Evolutionary conservation across 2,329 filamentous ascomycete genomes (phyloP).

Genomic region (Aspergillus latus): DNA sequence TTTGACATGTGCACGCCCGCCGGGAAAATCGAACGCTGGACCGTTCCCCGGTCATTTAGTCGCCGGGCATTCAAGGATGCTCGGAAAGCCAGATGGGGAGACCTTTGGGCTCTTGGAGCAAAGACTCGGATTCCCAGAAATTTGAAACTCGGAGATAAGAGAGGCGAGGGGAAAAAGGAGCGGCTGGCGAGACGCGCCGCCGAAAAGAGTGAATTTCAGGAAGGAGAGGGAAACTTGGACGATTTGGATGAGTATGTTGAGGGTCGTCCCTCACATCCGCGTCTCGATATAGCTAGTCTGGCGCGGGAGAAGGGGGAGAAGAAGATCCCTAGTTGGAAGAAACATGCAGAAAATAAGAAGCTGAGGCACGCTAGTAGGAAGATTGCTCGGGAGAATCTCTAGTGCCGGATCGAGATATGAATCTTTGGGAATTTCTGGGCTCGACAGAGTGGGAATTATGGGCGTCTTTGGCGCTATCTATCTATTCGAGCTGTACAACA

Average conservation of each 20-base stretch:
- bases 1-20: conserved; percentile 87
- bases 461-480: conserved; percentile 8
- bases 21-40: conserved; percentile 89
- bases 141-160: conserved; percentile 58
- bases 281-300: conserved; percentile 19
- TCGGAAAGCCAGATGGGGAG: conserved; percentile 85
- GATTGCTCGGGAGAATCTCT: conserved; percentile 13
- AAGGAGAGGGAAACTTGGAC: conserved; percentile 22
- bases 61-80: conserved; percentile 87
- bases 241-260: conserved; percentile 12
- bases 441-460: not conserved
- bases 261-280: not conserved
- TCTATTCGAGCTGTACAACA: not conserved
- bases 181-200: conserved; percentile 40
- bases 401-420: not conserved
- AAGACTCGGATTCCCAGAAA: conserved; percentile 72
- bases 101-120: conserved; percentile 91
- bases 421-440: not conserved
- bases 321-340: conserved; percentile 44
- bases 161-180: conserved; percentile 42
- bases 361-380: conserved; percentile 43
- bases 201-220: conserved; percentile 21
- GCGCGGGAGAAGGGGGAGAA: conserved; percentile 35
- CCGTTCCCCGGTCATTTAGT: conserved; percentile 77
- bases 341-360: conserved; percentile 46